These are phyloP conservation scores for Hygrophorus pudorinus DNA, from an alignment of 768 basidiomycete species.

Conservation along the genomic window DNA sequence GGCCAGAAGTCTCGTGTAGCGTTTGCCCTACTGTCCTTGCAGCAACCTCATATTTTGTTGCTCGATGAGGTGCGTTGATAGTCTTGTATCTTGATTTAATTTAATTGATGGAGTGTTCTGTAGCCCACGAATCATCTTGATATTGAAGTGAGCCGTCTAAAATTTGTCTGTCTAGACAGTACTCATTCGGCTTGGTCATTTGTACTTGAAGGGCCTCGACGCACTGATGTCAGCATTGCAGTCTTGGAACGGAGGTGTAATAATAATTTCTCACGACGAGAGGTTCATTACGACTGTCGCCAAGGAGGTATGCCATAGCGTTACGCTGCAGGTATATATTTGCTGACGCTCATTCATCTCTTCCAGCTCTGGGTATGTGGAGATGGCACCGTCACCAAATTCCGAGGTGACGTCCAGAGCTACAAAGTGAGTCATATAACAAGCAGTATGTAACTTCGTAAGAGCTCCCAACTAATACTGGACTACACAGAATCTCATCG, in stretches of 20 bases:
- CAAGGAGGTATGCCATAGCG: constrained; percentile 47
- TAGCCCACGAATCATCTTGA: constrained; percentile 93
- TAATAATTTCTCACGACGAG: constrained; percentile 93
- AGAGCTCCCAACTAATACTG: constrained; percentile 8
- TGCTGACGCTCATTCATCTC: constrained; percentile 8
- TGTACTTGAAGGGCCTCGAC: constrained; percentile 69
- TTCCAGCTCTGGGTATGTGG: constrained; percentile 87
- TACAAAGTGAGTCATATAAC: constrained; percentile 68
- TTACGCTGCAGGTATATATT: background rate
- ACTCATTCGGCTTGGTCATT: background rate
- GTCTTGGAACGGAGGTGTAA: constrained; percentile 85
- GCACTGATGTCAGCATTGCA: constrained; percentile 80
- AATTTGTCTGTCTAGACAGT: background rate
- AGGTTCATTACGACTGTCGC: constrained; percentile 88
- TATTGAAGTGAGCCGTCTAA: constrained; percentile 54
- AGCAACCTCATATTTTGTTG: constrained; percentile 83
- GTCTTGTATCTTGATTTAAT: background rate
- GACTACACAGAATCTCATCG: constrained; percentile 55
- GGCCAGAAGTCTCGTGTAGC: constrained; percentile 96
- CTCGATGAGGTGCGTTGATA: constrained; percentile 72
- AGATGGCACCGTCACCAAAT: constrained; percentile 71
- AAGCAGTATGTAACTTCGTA: background rate
- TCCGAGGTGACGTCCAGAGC: constrained; percentile 80
- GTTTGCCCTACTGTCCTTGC: constrained; percentile 78
- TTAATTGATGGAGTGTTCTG: constrained; percentile 3